Evolutionary conservation across 1,139 yeast genomes (phyloP).

Genomic region (Sugiyamaella xylanicola): DNA sequence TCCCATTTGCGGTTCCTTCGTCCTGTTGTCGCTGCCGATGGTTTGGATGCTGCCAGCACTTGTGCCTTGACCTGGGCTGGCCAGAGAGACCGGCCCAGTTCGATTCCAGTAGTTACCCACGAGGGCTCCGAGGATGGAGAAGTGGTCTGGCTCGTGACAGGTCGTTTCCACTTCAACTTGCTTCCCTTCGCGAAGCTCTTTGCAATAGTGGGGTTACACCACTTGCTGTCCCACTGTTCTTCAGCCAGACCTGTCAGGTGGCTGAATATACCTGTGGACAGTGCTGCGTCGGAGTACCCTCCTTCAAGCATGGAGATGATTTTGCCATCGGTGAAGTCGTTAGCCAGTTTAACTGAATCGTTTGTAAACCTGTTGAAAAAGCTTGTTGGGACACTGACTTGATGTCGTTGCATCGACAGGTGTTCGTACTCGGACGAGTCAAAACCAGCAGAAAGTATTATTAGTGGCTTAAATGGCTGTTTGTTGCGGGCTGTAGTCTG

Average conservation of each 20-base stretch:
- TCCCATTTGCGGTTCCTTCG: conserved; percentile 16
- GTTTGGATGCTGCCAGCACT: conserved; percentile 25
- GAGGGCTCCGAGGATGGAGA: conserved; percentile 30
- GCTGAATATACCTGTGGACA: conserved; percentile 77
- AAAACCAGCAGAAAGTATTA: conserved; percentile 81
- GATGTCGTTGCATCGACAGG: conserved; percentile 83
- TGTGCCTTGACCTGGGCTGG: conserved; percentile 45
- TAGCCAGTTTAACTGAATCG: conserved; percentile 69
- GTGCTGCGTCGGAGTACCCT: conserved; percentile 84
- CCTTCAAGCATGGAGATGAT: conserved; percentile 78
- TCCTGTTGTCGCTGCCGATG: conserved; percentile 27
- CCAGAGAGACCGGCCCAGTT: conserved; percentile 68
- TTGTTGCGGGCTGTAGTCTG: conserved; percentile 37
- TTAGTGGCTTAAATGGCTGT: conserved; percentile 63
- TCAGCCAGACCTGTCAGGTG: conserved; percentile 69
- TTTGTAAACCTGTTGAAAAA: conserved; percentile 74
- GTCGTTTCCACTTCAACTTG: conserved; percentile 64
- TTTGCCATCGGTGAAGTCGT: conserved; percentile 50
- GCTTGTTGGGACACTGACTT: conserved; percentile 79
- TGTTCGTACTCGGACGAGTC: conserved; percentile 87
- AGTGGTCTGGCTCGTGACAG: conserved; percentile 35
- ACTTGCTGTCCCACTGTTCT: conserved; percentile 58
- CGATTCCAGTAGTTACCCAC: conserved; percentile 72
- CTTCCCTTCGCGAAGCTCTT: conserved; percentile 72
- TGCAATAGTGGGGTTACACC: conserved; percentile 54